Percentiles rank a stretch among this genome's conserved stretches.
phyloP scores from a whole-genome alignment of 1,284 basidiomycete genomes.

The Gomphus sp. region DNA sequence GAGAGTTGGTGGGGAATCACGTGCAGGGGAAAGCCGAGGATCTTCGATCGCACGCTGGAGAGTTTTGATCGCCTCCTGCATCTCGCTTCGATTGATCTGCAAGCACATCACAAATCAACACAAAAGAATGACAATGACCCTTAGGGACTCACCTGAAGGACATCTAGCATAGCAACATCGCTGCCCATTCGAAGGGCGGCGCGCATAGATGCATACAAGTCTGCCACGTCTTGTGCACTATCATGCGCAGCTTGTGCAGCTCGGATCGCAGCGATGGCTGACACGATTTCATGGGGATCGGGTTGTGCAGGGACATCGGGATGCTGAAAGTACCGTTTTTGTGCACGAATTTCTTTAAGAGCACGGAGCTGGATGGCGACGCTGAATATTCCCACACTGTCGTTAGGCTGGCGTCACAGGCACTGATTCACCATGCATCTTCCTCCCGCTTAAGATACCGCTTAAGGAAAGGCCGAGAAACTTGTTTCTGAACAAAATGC shows the following conservation, averaged over 20 bases:
- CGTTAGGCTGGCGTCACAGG: constrained; percentile 44
- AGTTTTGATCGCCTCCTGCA: constrained; percentile 73
- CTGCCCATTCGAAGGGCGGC: constrained; percentile 45
- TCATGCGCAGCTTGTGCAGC: constrained; percentile 45
- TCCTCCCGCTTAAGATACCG: constrained; percentile 71
- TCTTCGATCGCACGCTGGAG: constrained; percentile 59
- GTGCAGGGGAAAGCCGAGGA: background rate
- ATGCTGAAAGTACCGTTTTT: constrained; percentile 16
- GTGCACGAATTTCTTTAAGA: constrained; percentile 41
- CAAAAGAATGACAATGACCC: constrained; percentile 10
- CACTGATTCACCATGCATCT: constrained; percentile 43
- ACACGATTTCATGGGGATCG: constrained; percentile 13
- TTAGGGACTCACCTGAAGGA: constrained; percentile 25
- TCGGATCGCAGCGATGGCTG: constrained; percentile 16
- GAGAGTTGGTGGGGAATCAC: background rate
- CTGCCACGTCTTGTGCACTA: constrained; percentile 40
- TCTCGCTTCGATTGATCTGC: constrained; percentile 52
- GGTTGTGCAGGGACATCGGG: background rate
- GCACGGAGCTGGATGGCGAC: constrained; percentile 53
- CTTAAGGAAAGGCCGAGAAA: constrained; percentile 65
- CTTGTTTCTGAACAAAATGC: constrained; percentile 47
- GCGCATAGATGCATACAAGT: constrained; percentile 50
- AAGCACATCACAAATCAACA: background rate
- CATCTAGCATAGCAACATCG: constrained; percentile 55
- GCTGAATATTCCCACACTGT: constrained; percentile 48